Evolutionary conservation across 2,329 filamentous ascomycete genomes (phyloP).

Genomic region (Apiospora kogelbergensis): DNA sequence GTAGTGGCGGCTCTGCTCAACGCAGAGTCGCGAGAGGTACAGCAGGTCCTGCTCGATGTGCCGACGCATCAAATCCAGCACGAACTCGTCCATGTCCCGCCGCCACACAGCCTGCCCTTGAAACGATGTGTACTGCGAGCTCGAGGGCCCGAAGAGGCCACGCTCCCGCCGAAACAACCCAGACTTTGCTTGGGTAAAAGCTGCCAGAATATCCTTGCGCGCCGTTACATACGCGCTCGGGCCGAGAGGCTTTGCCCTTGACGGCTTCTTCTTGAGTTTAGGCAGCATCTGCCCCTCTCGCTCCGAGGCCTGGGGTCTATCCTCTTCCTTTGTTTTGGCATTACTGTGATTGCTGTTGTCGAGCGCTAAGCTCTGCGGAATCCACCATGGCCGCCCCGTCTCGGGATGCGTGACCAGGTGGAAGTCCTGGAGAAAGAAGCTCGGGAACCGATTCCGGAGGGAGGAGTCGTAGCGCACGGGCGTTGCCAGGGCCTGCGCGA

Average conservation of each 20-base stretch:
- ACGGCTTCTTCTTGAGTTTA: neutral
- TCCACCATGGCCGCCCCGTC: constrained; percentile 53
- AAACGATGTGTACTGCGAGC: constrained; percentile 17
- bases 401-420: constrained; percentile 54
- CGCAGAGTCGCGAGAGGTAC: constrained; percentile 34
- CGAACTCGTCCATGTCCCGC: constrained; percentile 53
- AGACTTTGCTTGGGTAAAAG: constrained; percentile 18
- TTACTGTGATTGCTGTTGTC: neutral
- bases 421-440: constrained; percentile 64
- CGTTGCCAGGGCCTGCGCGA: constrained; percentile 61
- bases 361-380: constrained; percentile 46
- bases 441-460: constrained; percentile 51
- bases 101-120: constrained; percentile 42
- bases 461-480: constrained; percentile 57
- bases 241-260: constrained; percentile 18
- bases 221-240: constrained; percentile 32
- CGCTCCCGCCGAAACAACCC: constrained; percentile 16
- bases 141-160: constrained; percentile 16
- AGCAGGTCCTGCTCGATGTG: constrained; percentile 47
- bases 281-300: neutral
- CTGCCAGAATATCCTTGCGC: constrained; percentile 31
- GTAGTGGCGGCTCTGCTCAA: constrained; percentile 33
- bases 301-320: too few relatives aligned
- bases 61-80: constrained; percentile 51
- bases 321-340: constrained; percentile 8